Evolutionary conservation across 129 eudicot genomes (phyloP).

Genomic region (Ambrosia artemisiifolia): DNA sequence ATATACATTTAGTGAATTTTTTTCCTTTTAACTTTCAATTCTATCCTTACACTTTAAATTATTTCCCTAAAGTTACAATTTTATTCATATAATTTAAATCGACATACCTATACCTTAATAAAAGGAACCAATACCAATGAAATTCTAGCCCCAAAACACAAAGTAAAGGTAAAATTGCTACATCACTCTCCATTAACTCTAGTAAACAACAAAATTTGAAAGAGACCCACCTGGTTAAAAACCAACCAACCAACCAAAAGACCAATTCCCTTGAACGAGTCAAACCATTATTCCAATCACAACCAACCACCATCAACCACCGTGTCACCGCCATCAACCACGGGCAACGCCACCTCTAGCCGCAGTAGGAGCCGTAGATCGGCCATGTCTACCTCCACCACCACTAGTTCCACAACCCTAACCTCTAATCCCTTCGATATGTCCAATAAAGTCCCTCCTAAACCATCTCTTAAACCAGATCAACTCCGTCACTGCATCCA

Average conservation of each 20-base stretch:
- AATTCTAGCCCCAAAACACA: no score
- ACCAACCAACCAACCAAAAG: conserved; percentile 15
- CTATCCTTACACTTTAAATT: no score
- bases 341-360: conserved; percentile 55
- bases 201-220: not conserved
- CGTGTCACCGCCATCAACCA: conserved; percentile 22
- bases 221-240: conserved; percentile 3
- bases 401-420: conserved; percentile 22
- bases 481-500: conserved; percentile 57
- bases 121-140: no score
- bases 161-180: no score
- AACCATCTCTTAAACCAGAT: conserved; percentile 45
- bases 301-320: not conserved
- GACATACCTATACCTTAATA: no score
- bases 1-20: no score
- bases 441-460: conserved; percentile 43
- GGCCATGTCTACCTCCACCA: conserved; percentile 60
- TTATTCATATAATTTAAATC: no score
- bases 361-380: conserved; percentile 55
- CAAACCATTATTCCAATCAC: not conserved
- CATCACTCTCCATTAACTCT: no score
- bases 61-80: no score
- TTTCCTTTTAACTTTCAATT: no score
- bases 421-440: conserved; percentile 29
- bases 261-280: conserved; percentile 2